Percentiles rank a stretch among this genome's conserved stretches.
phyloP scores from a whole-genome alignment of 768 basidiomycete genomes.

The Lentinula aciculospora region DNA sequence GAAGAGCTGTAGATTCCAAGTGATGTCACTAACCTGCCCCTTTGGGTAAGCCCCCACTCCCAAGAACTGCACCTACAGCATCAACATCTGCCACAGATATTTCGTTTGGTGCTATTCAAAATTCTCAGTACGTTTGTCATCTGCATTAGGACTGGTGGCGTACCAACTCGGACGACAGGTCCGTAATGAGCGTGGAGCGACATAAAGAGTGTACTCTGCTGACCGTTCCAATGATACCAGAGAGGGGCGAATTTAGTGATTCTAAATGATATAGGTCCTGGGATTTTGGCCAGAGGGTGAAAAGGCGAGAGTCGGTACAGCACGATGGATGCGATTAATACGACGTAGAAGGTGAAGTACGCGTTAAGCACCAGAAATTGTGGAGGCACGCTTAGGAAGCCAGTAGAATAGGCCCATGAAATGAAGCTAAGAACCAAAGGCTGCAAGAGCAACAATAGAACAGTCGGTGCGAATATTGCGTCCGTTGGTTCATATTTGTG shows the following conservation, averaged over 20 bases:
- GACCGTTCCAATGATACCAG: constrained; percentile 5
- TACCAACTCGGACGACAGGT: constrained; percentile 9
- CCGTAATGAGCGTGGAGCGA: constrained; percentile 8
- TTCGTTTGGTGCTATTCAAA: constrained; percentile 9
- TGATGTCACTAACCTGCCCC: constrained; percentile 4
- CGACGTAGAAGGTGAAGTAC: not conserved
- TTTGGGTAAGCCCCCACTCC: constrained; percentile 5
- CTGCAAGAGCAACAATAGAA: not conserved
- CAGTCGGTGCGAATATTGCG: not conserved
- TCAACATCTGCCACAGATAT: constrained; percentile 6
- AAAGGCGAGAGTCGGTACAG: constrained; percentile 8
- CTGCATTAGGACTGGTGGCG: not conserved
- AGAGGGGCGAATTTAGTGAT: constrained; percentile 7
- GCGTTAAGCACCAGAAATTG: not conserved
- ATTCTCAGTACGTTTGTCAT: not conserved
- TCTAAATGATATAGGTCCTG: constrained; percentile 6
- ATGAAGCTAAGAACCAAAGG: constrained; percentile 1
- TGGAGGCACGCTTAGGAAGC: not conserved
- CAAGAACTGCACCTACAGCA: constrained; percentile 5
- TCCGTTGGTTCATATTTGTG: constrained; percentile 6
- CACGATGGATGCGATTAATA: constrained; percentile 3
- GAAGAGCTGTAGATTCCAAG: not conserved
- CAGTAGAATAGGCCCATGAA: not conserved
- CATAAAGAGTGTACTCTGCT: constrained; percentile 8
- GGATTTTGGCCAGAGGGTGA: constrained; percentile 8